A percentile compares a stretch with the other conserved stretches of the same genome.
These are phyloP conservation scores for Linderniella brevidens DNA, from an alignment of 257 asterid species.

Conservation along the genomic window DNA sequence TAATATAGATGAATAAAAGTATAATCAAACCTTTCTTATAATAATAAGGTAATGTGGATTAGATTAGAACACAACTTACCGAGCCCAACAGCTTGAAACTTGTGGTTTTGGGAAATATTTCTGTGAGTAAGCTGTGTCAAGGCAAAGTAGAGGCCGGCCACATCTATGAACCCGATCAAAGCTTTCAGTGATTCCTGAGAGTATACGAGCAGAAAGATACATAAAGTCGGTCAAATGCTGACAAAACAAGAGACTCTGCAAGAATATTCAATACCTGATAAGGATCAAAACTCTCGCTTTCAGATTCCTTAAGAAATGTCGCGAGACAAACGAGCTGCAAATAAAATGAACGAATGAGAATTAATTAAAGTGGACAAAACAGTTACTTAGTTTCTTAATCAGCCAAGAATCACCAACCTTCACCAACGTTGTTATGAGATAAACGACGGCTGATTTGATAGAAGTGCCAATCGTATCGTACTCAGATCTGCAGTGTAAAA, in stretches of 20 bases:
- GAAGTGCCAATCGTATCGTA: constrained; percentile 95
- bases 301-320: constrained; percentile 88
- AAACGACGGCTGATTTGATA: constrained; percentile 63
- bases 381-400: neutral
- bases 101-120: constrained; percentile 93
- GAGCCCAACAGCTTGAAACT: constrained; percentile 99
- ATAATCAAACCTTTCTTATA: too few relatives aligned
- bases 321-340: constrained; percentile 93
- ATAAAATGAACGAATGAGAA: neutral
- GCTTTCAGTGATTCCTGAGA: constrained; percentile 86
- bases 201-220: neutral
- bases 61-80: constrained; percentile 33
- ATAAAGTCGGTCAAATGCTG: neutral
- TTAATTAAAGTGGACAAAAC: constrained; percentile 2
- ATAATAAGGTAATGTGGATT: too few relatives aligned
- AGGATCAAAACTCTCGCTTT: constrained; percentile 81
- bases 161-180: constrained; percentile 84
- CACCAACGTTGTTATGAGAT: constrained; percentile 66
- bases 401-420: constrained; percentile 35
- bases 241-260: constrained; percentile 5
- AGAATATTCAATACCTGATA: constrained; percentile 62
- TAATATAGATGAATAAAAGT: too few relatives aligned
- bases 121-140: constrained; percentile 91
- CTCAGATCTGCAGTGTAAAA: constrained; percentile 50
- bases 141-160: constrained; percentile 93